Base-by-base conservation (phyloP, 176 grass and related monocot species). In the Pontederia crassipes region DNA sequence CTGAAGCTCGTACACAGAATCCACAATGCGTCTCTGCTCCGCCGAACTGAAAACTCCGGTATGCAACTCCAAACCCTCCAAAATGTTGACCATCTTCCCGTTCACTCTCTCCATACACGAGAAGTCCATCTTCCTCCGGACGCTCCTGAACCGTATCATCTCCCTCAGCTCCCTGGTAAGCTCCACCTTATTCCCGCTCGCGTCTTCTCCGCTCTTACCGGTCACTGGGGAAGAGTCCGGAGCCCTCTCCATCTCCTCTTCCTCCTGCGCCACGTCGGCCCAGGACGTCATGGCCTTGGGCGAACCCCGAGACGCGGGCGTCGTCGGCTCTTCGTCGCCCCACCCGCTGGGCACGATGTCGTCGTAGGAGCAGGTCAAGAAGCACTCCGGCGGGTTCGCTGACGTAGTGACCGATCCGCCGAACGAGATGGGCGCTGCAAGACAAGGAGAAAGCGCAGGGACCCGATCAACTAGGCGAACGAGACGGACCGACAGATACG, bases 181-280 rank as follows among this genome's bases (percentile, higher is more conserved):
- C 61, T 72, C 62, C 13, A 24, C 64, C 67, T 77, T 66, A 62
- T 66, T 66, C 55, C 62, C 73, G 17, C 32, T 35, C 17, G 1
- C 12, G 9, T 63, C 61, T 15, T 53, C 69, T 50, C 49, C 74
- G 5, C 55, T n/a, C 29, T 57, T 69, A 11, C 32, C 32, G 32
- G 32, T 24, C 20, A 24, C 20, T 24, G 32, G 32, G 32, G 32
- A 40, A 7, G 32, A 40, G 6, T 80, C 47, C 32, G 27, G 73
- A 76, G 68, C 26, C 82, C 64, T 50, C 12, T 61, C 47, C 47
- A 28, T 54, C 45, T 55, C 63, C 49, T 61, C 64, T 4, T 54
- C 60, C 0, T 89, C 86, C 74, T 84, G 81, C 10, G 86, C 78
- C 86, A 89, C 84, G 74, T 90, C 87, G 18, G 87, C 87, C 87